Base-by-base conservation (phyloP, 1,284 basidiomycete genomes). In the Leccinum subrobustum region DNA sequence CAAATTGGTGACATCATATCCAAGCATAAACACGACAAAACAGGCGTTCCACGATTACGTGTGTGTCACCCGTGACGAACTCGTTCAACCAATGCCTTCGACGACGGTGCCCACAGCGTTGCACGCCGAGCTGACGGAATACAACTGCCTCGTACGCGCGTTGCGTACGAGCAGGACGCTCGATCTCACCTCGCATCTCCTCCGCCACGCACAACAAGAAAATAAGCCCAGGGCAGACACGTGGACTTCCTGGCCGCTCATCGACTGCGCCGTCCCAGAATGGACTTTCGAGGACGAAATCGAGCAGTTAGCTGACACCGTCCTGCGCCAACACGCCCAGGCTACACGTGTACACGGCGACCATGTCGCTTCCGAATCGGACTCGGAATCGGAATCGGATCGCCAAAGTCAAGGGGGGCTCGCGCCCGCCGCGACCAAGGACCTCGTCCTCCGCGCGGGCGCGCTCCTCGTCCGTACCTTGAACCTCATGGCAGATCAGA, bases 231-330 rank as follows among this genome's bases (percentile, higher is more conserved):
- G 18, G 44, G 48, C 48, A 50, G 63, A 68, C 56, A 59, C 58
- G 0, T 75, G 70, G 72, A 74, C 70, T 1, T 16, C 62, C 1
- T 75, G 70, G 70, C 73, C 73, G 0, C 64, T 75, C 60, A 62
- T 73, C 50, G 73, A 72, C 58, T 52, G 66, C 35, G 58, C 65
- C 8, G 67, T 75, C 5, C 70, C 73, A 11, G 70, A 72, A 57
- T 72, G 72, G 73, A 53, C 68, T 1, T 31, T 72, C 25, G 59
- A 62, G 11, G 73, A 72, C 52, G 70, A 75, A 57, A 64, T 72
- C 2, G 48, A 51, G 8, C 50, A 60, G 1, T 9, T 74, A 14
- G 67, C 52, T 7, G 68, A 70, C 14, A 14, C 42, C 1, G 60
- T 68, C 37, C 18, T 56, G 6, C 61, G 18, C 18, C 14, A 54